Percentiles rank a stretch among this genome's conserved stretches.
phyloP scores from a whole-genome alignment of 768 basidiomycete genomes.

The Pholiota molesta region DNA sequence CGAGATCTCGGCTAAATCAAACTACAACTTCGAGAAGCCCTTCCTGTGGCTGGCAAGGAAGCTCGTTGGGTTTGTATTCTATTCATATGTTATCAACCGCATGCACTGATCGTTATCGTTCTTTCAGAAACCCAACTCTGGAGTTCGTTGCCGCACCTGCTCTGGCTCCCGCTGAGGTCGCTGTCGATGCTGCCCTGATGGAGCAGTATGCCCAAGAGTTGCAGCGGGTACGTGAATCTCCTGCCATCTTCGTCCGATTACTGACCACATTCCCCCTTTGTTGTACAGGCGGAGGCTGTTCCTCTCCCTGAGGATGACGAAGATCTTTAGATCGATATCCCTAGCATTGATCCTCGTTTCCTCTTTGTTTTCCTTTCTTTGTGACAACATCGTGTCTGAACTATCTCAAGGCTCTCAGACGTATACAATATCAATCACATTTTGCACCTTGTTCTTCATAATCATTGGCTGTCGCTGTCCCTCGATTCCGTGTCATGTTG shows the following conservation, averaged over 20 bases:
- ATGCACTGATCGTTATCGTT: not conserved
- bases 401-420: slow-evolving; percentile 28
- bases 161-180: slow-evolving; percentile 91
- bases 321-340: slow-evolving; percentile 56
- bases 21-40: slow-evolving; percentile 99
- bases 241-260: slow-evolving; percentile 1
- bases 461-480: slow-evolving; percentile 7
- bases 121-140: slow-evolving; percentile 72
- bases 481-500: slow-evolving; percentile 18
- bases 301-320: slow-evolving; percentile 99
- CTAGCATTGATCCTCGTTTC: slow-evolving; percentile 15
- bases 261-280: slow-evolving; percentile 9
- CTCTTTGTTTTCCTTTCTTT: slow-evolving; percentile 18
- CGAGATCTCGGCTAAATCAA: slow-evolving; percentile 99
- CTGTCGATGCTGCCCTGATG: slow-evolving; percentile 81
- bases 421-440: slow-evolving; percentile 28
- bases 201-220: slow-evolving; percentile 79
- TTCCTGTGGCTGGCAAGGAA: slow-evolving; percentile 99
- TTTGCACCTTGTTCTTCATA: slow-evolving; percentile 16
- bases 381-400: slow-evolving; percentile 24
- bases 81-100: not conserved
- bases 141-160: slow-evolving; percentile 98
- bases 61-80: slow-evolving; percentile 81
- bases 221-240: slow-evolving; percentile 49
- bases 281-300: slow-evolving; percentile 75